phyloP scores from a whole-genome alignment of 495 filamentous ascomycete genomes.

The Lichina pygmaea region DNA sequence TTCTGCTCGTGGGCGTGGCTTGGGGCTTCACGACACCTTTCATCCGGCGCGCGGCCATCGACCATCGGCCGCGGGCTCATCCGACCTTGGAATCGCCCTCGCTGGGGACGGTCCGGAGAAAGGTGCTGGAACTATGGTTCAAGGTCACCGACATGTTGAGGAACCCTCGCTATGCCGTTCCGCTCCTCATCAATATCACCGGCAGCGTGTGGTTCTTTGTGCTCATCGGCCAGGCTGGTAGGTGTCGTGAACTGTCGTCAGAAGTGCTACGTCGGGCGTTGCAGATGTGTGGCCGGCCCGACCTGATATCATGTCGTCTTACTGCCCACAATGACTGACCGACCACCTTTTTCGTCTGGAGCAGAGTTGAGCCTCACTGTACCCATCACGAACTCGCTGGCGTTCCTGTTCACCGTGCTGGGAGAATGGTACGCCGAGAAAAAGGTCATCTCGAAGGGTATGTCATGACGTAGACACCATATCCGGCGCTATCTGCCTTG shows the following conservation, averaged over 20 bases:
- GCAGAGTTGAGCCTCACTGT: constrained; percentile 70
- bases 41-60: constrained; percentile 38
- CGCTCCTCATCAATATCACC: constrained; percentile 69
- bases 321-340: neutral
- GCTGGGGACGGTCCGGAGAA: constrained; percentile 24
- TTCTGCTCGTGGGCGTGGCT: constrained; percentile 72
- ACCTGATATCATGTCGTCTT: neutral
- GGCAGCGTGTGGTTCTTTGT: constrained; percentile 96
- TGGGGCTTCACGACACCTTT: constrained; percentile 52
- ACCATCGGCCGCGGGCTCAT: constrained; percentile 25
- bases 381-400: constrained; percentile 78
- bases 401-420: constrained; percentile 82
- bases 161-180: constrained; percentile 62
- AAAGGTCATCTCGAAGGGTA: constrained; percentile 61
- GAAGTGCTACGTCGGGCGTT: too few species aligned
- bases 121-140: constrained; percentile 29
- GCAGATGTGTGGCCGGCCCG: too few species aligned
- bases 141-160: constrained; percentile 52
- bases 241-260: constrained; percentile 14
- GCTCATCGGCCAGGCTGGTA: constrained; percentile 59
- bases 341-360: constrained; percentile 9
- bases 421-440: constrained; percentile 88
- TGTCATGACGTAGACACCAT: constrained; percentile 5
- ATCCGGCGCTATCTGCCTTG: too few species aligned
- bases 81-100: constrained; percentile 19